Percentiles rank a stretch among this genome's conserved stretches.
These are phyloP conservation scores for Noccaea bulbosa DNA, from an alignment of 345 rosid species.

Conservation along the genomic window DNA sequence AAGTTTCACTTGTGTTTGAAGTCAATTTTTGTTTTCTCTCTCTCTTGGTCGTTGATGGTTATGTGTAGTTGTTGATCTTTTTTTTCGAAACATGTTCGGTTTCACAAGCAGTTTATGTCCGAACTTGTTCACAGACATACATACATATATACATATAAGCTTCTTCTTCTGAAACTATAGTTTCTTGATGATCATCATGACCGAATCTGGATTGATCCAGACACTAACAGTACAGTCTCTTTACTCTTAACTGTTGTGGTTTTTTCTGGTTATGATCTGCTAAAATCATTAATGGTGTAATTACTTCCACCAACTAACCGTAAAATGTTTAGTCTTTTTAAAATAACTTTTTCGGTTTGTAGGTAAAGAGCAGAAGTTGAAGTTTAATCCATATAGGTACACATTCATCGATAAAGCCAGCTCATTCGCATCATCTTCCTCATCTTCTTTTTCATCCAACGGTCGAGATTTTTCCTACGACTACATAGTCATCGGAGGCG, in stretches of 20 bases:
- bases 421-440: slow-evolving; percentile 60
- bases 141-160: background rate
- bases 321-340: background rate
- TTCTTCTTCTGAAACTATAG: background rate
- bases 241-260: slow-evolving; percentile 12
- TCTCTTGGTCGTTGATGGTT: background rate
- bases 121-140: slow-evolving; percentile 11
- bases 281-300: slow-evolving; percentile 30
- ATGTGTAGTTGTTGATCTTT: slow-evolving; percentile 13
- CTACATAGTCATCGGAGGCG: slow-evolving; percentile 92
- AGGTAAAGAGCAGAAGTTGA: slow-evolving; percentile 41
- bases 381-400: slow-evolving; percentile 51
- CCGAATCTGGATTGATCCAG: slow-evolving; percentile 22
- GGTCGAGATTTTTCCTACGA: slow-evolving; percentile 59
- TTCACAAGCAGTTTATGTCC: background rate
- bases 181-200: slow-evolving; percentile 18
- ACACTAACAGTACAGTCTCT: slow-evolving; percentile 30
- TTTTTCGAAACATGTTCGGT: background rate
- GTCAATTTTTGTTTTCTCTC: background rate
- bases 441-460: slow-evolving; percentile 59
- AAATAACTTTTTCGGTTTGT: background rate
- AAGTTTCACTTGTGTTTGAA: background rate
- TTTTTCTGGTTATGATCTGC: slow-evolving; percentile 1
- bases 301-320: slow-evolving; percentile 38
- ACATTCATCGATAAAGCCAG: slow-evolving; percentile 87